Evolutionary conservation across 2,329 filamentous ascomycete genomes (phyloP), one percentile per base, ranked within the genome.

Genomic region (Fusarium sp.): DNA sequence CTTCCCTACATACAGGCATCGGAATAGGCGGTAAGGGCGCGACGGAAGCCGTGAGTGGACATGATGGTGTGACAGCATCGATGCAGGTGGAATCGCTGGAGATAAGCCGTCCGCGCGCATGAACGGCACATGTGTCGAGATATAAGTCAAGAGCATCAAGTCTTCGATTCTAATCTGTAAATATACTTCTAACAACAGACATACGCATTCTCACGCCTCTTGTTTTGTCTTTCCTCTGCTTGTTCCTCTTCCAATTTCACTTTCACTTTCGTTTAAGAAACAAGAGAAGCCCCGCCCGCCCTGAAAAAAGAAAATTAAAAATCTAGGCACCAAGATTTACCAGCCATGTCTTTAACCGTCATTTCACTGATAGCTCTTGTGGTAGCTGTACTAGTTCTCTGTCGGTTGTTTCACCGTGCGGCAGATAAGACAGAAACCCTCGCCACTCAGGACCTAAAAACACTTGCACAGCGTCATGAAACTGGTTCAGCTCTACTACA

Each of bases 121-220:
- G 14, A 44, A 44, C 11, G 24, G 22, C 22, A 44, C 22, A 28
- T 24, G 22, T 22, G 28, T 28, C 42, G 22, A 44, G 42, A 28
- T 44, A 44, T 44, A 44, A 44, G 28, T 44, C 22, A 44, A 44
- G 42, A 44, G 42, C 42, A 44, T 44, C 42, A 44, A 44, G 42
- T 44, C 42, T 22, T 44, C 14, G 42, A 44, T 44, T 44, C 42
- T 44, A 14, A n/a, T n/a, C n/a, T 44, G 42, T 4, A 44, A 44
- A 44, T 13, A 22, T 28, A 28, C 22, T 44, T 44, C 42, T 9
- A 28, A 9, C 28, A 44, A 44, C 42, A 44, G 13, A n/a, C 39
- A 42, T 42, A 44, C 22, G 22, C 42, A 44, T 44, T 44, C 22
- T 44, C 22, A 44, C 42, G 42, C 42, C 42, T 22, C 28, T 44